Base-by-base conservation (phyloP, 495 filamentous ascomycete species). In the Baudoinia panamericana region DNA sequence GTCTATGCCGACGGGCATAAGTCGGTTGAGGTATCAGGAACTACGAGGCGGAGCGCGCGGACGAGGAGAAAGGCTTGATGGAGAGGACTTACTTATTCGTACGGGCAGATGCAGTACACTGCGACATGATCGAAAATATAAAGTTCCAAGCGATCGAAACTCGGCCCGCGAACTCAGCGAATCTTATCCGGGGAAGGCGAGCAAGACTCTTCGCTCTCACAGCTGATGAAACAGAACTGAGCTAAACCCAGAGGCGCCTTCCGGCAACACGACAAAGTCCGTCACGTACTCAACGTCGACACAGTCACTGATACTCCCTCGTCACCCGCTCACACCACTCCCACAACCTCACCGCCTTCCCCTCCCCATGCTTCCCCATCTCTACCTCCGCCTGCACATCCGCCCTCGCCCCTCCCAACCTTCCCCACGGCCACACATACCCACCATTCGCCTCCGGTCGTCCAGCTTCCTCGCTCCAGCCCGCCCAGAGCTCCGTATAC, bases 401-500 rank as follows among this genome's bases (percentile, higher is more conserved):
- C 0, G 12, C 24, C 25, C 51, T 51, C 16, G 56, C 21, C 10
- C 39, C 36, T 22, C 45, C 42, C 17, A 54, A 39, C 12, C 57
- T 22, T 9, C 59, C 59, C 59, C 59, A 62, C 2, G 59, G 57
- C 29, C 51, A 48, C 19, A 59, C 36, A 34, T 59, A 59, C 31
- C 25, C 22, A 4, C 57, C 58, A 31, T 46, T 54, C 19, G 42
- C 44, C 26, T 52, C 52, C 30, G 21, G n/a, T 21, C 13, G 37
- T n/a, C 48, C 48, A n/a, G 34, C 40, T 28, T 43, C 43, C 38
- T 37, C 30, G 9, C 29, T 30, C 52, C 48, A 58, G 4, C 55
- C 59, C 15, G 55, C 48, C 30, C 38, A 62, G n/a, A 62, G 41
- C 45, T 57, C 54, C 5, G 58, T 62, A 33, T 54, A 62, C 17